These are phyloP conservation scores for Leccinum ambiguum DNA, from an alignment of 1,284 basidiomycete genomes.

Conservation along the genomic window DNA sequence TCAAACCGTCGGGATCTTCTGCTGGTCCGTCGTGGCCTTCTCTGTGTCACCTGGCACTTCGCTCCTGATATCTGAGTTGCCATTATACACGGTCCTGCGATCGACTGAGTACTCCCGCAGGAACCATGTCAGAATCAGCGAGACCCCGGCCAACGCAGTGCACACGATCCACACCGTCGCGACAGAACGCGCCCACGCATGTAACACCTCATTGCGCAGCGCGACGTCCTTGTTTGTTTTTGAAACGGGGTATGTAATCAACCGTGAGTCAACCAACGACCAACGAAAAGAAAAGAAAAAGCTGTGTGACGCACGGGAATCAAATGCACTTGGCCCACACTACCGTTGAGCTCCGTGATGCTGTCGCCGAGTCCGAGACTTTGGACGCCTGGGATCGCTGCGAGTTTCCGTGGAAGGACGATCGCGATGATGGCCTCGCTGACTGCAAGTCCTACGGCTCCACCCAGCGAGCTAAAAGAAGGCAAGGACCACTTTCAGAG, in stretches of 20 bases:
- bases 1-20: neutral
- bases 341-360: conserved; percentile 52
- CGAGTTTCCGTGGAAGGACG: conserved; percentile 55
- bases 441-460: conserved; percentile 70
- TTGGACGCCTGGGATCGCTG: conserved; percentile 44
- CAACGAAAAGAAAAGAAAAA: conserved; percentile 1
- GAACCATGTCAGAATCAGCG: conserved; percentile 57
- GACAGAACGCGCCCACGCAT: conserved; percentile 70
- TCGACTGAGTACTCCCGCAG: conserved; percentile 59
- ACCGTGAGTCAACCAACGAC: neutral
- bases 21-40: neutral
- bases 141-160: conserved; percentile 54
- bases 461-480: conserved; percentile 55
- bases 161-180: conserved; percentile 70
- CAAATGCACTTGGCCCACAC: conserved; percentile 49
- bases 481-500: neutral
- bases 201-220: conserved; percentile 51
- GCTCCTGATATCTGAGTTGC: conserved; percentile 16
- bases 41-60: conserved; percentile 13
- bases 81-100: conserved; percentile 47
- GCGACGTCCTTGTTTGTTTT: conserved; percentile 41
- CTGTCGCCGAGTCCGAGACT: conserved; percentile 42
- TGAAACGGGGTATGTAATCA: neutral
- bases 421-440: conserved; percentile 68
- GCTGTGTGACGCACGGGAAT: conserved; percentile 45